Evolutionary conservation across 2,329 filamentous ascomycete species (phyloP).

Genomic region (Aspergillus jensenii): DNA sequence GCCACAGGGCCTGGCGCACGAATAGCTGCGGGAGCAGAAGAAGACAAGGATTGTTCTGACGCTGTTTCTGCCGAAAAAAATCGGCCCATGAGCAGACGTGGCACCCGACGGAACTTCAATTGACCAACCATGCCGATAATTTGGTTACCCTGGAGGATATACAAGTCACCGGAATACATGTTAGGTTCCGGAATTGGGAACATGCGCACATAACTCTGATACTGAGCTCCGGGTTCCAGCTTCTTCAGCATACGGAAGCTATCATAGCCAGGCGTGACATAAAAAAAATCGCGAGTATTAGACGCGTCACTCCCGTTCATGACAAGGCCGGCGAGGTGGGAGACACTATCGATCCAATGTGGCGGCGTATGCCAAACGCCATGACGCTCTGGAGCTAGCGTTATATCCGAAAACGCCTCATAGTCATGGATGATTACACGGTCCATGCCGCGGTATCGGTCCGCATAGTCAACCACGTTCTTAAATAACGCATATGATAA

Average conservation of each 20-base stretch:
- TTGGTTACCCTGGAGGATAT: constrained; percentile 33
- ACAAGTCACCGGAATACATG: constrained; percentile 41
- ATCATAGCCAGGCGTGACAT: constrained; percentile 35
- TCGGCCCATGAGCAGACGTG: constrained; percentile 20
- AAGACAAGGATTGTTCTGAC: background rate
- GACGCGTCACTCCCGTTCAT: constrained; percentile 29
- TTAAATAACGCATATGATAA: constrained; percentile 9
- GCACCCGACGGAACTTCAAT: constrained; percentile 35
- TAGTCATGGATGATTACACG: constrained; percentile 5
- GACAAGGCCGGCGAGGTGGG: constrained; percentile 36
- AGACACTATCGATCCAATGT: constrained; percentile 40
- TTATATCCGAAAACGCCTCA: constrained; percentile 9
- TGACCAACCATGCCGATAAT: constrained; percentile 35
- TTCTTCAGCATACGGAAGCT: constrained; percentile 26
- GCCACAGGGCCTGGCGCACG: background rate
- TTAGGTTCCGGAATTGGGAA: constrained; percentile 28
- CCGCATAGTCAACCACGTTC: constrained; percentile 8
- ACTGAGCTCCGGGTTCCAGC: constrained; percentile 25
- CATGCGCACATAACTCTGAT: constrained; percentile 36
- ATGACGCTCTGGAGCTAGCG: constrained; percentile 2
- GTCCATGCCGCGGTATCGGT: constrained; percentile 10
- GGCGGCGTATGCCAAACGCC: constrained; percentile 35
- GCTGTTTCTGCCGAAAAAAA: constrained; percentile 17
- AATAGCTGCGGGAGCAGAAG: background rate
- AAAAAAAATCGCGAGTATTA: constrained; percentile 31